Base-by-base conservation (phyloP, 2,329 filamentous ascomycete genomes). In the Xylariaceae sp. region DNA sequence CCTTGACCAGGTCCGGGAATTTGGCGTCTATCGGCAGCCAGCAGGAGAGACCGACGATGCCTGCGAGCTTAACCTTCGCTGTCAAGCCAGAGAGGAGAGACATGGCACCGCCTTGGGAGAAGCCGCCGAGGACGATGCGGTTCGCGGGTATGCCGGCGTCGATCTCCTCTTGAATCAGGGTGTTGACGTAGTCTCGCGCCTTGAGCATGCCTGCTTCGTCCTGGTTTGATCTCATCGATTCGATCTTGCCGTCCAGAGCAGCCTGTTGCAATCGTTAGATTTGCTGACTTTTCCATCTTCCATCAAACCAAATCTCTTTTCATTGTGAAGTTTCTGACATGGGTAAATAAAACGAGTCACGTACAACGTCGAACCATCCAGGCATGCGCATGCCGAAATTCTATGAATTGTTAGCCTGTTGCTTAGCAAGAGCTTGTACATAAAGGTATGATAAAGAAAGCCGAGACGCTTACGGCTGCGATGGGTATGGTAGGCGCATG, bases 31-130 rank as follows among this genome's bases (percentile, higher is more conserved):
- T 72, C 17, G 89, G 75, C 55, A 96, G 69, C 67, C 94, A 97
- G 58, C 82, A 85, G 11, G 87, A 93, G 50, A 97, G 69, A 6
- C 85, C 89, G 52, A 96, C 84, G 53, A 97, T 86, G 52, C 91
- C 92, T n/a, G 82, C 92, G 14, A 97, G 73, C 68, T 88, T 89
- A 56, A 79, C 74, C 48, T 71, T 69, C 55, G 74, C 79, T 4
- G 90, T 95, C 34, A 95, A 69, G 5, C 88, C 91, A 0, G 86
- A 76, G 60, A 96, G 81, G 32, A 97, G 68, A 17, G 88, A 82
- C 75, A 96, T 89, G 45, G 90, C 90, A 42, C 88, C 92, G 48
- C 92, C 92, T 68, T 97, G 82, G 20, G 82, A 87, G 73, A 92
- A 93, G 33, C 88, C 87, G 25, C 88, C 92, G 6, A 97, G 70